A percentile compares a stretch with the other conserved stretches of the same genome.
Conservation (phyloP, 352 stramenopile genomes). For the Phytophthora palmivora region DNA sequence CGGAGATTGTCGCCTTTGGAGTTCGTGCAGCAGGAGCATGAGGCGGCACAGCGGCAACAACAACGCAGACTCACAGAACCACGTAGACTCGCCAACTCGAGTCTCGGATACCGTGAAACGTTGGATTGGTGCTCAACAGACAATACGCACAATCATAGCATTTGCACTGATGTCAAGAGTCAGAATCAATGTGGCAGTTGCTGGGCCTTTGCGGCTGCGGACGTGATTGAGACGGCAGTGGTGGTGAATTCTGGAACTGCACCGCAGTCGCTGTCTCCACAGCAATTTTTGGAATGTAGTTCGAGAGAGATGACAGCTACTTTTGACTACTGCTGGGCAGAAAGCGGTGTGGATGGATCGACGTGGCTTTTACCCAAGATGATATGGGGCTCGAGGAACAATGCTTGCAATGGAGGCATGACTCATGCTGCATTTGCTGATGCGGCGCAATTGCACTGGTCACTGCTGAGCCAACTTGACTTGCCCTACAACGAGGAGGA, state of each 20-base stretch:
- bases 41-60: conserved; percentile 47
- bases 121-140: conserved; percentile 82
- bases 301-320: conserved; percentile 69
- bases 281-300: conserved; percentile 85
- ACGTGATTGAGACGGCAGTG: conserved; percentile 82
- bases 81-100: conserved; percentile 25
- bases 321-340: conserved; percentile 84
- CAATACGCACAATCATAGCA: conserved; percentile 66
- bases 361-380: conserved; percentile 71
- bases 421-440: conserved; percentile 78
- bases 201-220: conserved; percentile 82
- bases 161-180: conserved; percentile 81
- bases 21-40: conserved; percentile 71
- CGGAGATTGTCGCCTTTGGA: conserved; percentile 45
- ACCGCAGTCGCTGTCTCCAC: conserved; percentile 70
- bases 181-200: conserved; percentile 85
- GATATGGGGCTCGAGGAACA: conserved; percentile 77
- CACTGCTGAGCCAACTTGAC: conserved; percentile 65
- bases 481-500: conserved; percentile 74
- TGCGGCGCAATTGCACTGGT: conserved; percentile 56
- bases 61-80: conserved; percentile 20
- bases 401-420: conserved; percentile 77
- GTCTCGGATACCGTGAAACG: conserved; percentile 40
- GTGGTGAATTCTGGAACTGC: conserved; percentile 47
- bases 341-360: conserved; percentile 49